Evolutionary conservation across 1,139 yeast species (phyloP).

Genomic region (Casaregolazyma suthepensis): DNA sequence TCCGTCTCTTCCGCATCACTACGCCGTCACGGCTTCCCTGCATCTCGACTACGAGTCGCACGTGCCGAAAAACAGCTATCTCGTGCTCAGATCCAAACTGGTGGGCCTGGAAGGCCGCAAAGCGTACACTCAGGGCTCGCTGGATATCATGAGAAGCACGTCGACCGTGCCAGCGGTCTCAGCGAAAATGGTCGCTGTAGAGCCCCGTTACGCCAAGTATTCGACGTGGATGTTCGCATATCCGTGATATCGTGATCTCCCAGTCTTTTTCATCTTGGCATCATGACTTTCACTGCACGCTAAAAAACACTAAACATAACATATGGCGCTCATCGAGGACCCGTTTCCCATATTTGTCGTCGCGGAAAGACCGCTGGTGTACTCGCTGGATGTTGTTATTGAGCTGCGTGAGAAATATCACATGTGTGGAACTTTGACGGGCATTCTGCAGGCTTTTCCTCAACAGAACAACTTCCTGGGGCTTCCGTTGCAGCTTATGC

Average conservation of each 20-base stretch:
- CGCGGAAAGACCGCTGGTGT: constrained; percentile 49
- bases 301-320: not conserved
- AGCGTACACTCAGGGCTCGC: constrained; percentile 58
- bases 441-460: constrained; percentile 80
- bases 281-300: not conserved
- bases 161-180: constrained; percentile 14
- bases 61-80: constrained; percentile 56
- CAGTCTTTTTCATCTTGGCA: not conserved
- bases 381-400: constrained; percentile 47
- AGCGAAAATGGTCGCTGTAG: constrained; percentile 24
- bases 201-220: constrained; percentile 29
- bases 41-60: constrained; percentile 63
- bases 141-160: constrained; percentile 13
- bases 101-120: constrained; percentile 68
- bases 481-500: constrained; percentile 65
- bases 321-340: not conserved
- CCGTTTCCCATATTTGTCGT: constrained; percentile 33
- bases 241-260: not conserved
- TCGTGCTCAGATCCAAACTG: constrained; percentile 64
- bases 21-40: constrained; percentile 82
- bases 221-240: constrained; percentile 20
- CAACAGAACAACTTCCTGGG: constrained; percentile 87
- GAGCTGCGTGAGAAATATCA: constrained; percentile 46
- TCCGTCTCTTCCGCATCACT: constrained; percentile 66
- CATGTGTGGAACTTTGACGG: constrained; percentile 70